A percentile compares a stretch with the other conserved stretches of the same genome.
Conservation (phyloP, 164 flowering plant species). For the Tinospora cordifolia region DNA sequence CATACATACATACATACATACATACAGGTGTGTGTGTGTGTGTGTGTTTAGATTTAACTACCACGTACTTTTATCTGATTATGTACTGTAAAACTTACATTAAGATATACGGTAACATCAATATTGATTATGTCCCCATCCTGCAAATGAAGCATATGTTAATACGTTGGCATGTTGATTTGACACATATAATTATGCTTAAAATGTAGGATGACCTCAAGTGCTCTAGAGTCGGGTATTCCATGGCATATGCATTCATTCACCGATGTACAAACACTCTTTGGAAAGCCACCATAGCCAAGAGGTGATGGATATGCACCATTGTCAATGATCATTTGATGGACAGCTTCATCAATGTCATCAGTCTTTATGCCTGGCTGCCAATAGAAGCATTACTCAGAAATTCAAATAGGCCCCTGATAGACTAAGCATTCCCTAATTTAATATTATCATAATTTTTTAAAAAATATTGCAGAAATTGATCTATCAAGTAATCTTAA, state of each 20-base stretch:
- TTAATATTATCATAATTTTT: too few species aligned
- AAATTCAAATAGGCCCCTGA: slow-evolving; percentile 4
- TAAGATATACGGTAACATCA: slow-evolving; percentile 88
- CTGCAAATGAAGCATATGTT: slow-evolving; percentile 34
- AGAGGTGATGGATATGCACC: slow-evolving; percentile 99
- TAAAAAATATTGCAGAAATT: too few species aligned
- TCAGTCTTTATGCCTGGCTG: slow-evolving; percentile 97
- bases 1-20: too few species aligned
- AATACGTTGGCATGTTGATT: neutral
- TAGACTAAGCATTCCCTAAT: neutral
- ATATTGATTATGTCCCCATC: slow-evolving; percentile 97
- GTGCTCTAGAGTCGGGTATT: slow-evolving; percentile 88
- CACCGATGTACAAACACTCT: slow-evolving; percentile 98
- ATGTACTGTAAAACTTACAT: slow-evolving; percentile 47
- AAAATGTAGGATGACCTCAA: slow-evolving; percentile 52
- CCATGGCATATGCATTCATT: slow-evolving; percentile 99
- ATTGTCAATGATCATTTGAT: slow-evolving; percentile 94
- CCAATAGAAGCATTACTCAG: slow-evolving; percentile 29
- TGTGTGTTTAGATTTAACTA: neutral
- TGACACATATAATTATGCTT: neutral
- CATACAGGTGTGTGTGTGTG: too few species aligned
- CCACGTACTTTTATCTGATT: neutral
- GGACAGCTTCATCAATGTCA: slow-evolving; percentile 92
- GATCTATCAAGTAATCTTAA: too few species aligned
- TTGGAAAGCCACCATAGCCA: slow-evolving; percentile 95